Conservation (phyloP, 768 basidiomycete genomes). For the Panaeolus papilionaceus region DNA sequence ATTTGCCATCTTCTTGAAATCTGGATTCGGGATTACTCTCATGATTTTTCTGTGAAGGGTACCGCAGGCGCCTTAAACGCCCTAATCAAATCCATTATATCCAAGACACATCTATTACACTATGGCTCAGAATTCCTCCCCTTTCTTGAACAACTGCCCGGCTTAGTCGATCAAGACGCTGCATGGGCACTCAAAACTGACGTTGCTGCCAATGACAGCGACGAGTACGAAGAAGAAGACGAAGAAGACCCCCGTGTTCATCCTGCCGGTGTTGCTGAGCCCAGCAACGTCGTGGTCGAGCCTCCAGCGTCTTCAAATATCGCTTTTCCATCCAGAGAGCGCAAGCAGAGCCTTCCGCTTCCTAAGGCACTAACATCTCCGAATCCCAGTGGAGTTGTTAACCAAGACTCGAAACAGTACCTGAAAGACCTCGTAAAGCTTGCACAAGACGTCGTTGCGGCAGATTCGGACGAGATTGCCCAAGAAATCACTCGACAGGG, state of each 20-base stretch:
- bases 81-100: constrained; percentile 78
- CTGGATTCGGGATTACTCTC: constrained; percentile 79
- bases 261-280: constrained; percentile 29
- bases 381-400: constrained; percentile 36
- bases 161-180: constrained; percentile 69
- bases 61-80: constrained; percentile 76
- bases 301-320: constrained; percentile 21
- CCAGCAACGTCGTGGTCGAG: constrained; percentile 12
- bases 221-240: constrained; percentile 66
- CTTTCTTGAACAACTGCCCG: constrained; percentile 73
- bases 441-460: constrained; percentile 59
- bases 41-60: constrained; percentile 81
- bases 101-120: constrained; percentile 82
- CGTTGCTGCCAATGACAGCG: constrained; percentile 61
- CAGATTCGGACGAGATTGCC: constrained; percentile 74
- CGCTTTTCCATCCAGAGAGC: constrained; percentile 51
- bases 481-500: constrained; percentile 85
- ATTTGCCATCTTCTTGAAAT: constrained; percentile 80
- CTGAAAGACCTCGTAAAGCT: constrained; percentile 67
- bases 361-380: constrained; percentile 49
- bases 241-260: constrained; percentile 48
- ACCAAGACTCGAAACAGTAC: constrained; percentile 56
- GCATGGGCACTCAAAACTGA: constrained; percentile 79
- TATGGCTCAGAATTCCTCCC: constrained; percentile 86
- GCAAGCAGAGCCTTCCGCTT: constrained; percentile 74